Conservation (phyloP, 2,329 filamentous ascomycete species). For the Orbilia oligospora region DNA sequence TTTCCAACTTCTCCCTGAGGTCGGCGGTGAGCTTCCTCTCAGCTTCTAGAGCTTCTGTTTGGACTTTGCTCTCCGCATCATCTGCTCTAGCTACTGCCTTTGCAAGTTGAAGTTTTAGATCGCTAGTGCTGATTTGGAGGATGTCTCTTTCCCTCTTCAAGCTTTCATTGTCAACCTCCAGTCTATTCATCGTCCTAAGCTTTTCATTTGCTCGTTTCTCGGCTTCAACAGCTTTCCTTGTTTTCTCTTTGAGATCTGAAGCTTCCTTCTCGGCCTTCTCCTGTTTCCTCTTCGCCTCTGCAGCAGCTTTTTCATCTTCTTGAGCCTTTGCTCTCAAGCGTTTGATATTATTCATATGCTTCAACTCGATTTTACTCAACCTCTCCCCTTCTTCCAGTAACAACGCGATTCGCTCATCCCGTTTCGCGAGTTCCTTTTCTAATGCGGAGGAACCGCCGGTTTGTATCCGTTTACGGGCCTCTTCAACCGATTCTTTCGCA, state of each 20-base stretch:
- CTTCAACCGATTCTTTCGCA: constrained; percentile 81
- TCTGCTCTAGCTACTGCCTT: constrained; percentile 76
- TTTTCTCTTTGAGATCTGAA: constrained; percentile 69
- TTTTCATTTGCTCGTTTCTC: constrained; percentile 66
- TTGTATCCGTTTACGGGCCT: constrained; percentile 78
- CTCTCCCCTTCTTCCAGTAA: constrained; percentile 94
- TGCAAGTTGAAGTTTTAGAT: constrained; percentile 73
- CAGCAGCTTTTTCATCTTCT: constrained; percentile 77
- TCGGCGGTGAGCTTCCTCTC: constrained; percentile 74
- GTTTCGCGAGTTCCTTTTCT: constrained; percentile 87
- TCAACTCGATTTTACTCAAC: constrained; percentile 86
- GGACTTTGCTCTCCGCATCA: constrained; percentile 76
- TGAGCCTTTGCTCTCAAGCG: constrained; percentile 79
- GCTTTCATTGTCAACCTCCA: constrained; percentile 50
- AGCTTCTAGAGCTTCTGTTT: constrained; percentile 77
- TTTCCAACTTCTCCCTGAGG: constrained; percentile 70
- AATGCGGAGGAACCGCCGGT: constrained; percentile 75
- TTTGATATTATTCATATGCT: constrained; percentile 85
- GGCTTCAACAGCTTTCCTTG: constrained; percentile 71
- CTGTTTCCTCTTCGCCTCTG: constrained; percentile 73
- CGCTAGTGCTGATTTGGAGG: constrained; percentile 71
- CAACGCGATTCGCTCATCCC: constrained; percentile 88
- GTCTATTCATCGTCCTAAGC: constrained; percentile 57
- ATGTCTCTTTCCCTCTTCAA: constrained; percentile 62
- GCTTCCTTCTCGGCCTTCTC: constrained; percentile 74